Evolutionary conservation across 768 basidiomycete genomes (phyloP).

Genomic region (Lactarius akahatsu): DNA sequence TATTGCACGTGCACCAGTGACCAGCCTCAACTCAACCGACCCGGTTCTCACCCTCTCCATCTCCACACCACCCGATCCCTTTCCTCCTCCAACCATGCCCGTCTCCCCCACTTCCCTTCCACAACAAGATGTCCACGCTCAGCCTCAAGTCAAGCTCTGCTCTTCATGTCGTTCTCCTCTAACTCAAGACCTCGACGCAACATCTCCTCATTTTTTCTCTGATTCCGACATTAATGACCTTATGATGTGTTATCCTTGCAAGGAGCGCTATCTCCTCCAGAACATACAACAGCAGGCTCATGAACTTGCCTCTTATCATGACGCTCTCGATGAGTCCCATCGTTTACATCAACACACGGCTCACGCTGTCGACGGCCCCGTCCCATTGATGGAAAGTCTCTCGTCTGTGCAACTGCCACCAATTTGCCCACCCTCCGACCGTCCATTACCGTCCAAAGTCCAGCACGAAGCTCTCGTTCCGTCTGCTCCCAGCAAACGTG

Average conservation of each 20-base stretch:
- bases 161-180: slow-evolving; percentile 28
- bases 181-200: slow-evolving; percentile 25
- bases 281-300: slow-evolving; percentile 18
- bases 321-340: slow-evolving; percentile 1
- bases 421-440: slow-evolving; percentile 6
- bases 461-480: slow-evolving; percentile 29
- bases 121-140: slow-evolving; percentile 19
- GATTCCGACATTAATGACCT: slow-evolving; percentile 26
- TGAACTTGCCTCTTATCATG: slow-evolving; percentile 8
- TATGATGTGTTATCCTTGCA: slow-evolving; percentile 26
- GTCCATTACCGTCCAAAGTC: slow-evolving; percentile 12
- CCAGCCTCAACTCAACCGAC: not conserved
- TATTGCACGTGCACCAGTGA: slow-evolving; percentile 21
- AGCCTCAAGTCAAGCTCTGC: slow-evolving; percentile 27
- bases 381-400: slow-evolving; percentile 13
- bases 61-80: slow-evolving; percentile 5
- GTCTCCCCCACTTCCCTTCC: slow-evolving; percentile 17
- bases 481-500: slow-evolving; percentile 41
- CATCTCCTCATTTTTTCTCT: slow-evolving; percentile 15
- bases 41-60: slow-evolving; percentile 8
- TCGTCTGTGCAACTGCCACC: slow-evolving; percentile 4
- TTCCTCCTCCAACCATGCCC: slow-evolving; percentile 17
- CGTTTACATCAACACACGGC: slow-evolving; percentile 8
- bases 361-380: slow-evolving; percentile 12
- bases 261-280: slow-evolving; percentile 20